Conservation (phyloP, 148 eudicot species). For the Agrostemma githago region DNA sequence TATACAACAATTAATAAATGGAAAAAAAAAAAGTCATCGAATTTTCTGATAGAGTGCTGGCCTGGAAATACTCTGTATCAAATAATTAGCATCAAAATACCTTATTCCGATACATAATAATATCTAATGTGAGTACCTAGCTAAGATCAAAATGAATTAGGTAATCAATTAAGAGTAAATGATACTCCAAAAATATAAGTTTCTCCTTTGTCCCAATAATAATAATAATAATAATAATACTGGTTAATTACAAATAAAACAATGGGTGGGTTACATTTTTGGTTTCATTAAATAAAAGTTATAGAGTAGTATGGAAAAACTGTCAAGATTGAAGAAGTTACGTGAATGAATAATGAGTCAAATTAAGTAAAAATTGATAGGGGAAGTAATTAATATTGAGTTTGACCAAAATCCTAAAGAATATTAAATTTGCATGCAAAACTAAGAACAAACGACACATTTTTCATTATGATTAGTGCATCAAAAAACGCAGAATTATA, state of each 20-base stretch:
- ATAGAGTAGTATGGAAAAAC: slow-evolving; percentile 18
- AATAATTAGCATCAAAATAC: too few relatives aligned
- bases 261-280: slow-evolving; percentile 16
- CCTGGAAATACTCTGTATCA: too few relatives aligned
- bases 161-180: too few relatives aligned
- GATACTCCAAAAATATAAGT: neutral
- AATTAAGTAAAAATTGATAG: neutral
- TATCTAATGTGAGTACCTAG: too few relatives aligned
- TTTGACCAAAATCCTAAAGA: neutral
- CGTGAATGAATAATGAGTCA: slow-evolving; percentile 19
- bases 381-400: slow-evolving; percentile 11
- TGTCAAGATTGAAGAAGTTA: slow-evolving; percentile 21
- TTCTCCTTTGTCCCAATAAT: neutral
- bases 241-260: neutral
- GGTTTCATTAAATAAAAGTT: slow-evolving; percentile 4
- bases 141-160: too few relatives aligned
- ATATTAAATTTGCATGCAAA: slow-evolving; percentile 3
- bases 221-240: neutral
- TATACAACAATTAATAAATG: neutral
- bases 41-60: neutral
- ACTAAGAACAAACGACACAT: slow-evolving; percentile 4
- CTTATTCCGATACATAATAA: too few relatives aligned
- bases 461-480: slow-evolving; percentile 13
- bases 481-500: neutral
- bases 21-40: too few relatives aligned